phyloP scores from a whole-genome alignment of 768 basidiomycete genomes.

The Boletellus emodensis region DNA sequence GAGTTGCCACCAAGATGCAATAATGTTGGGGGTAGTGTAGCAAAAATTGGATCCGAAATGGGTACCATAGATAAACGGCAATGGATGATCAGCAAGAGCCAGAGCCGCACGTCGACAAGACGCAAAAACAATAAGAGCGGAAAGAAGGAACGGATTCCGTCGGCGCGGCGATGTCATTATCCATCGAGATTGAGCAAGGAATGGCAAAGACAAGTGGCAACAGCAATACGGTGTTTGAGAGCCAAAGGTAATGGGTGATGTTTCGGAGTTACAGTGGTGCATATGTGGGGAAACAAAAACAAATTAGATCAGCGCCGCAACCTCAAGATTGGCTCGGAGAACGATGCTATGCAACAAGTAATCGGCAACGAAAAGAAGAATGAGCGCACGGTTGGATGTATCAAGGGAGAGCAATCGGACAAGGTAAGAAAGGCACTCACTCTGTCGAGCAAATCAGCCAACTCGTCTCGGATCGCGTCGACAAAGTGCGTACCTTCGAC shows the following conservation, averaged over 20 bases:
- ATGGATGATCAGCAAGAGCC: conserved; percentile 14
- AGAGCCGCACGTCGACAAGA: conserved; percentile 8
- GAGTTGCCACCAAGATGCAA: not conserved
- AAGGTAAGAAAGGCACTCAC: conserved; percentile 49
- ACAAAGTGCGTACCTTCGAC: conserved; percentile 71
- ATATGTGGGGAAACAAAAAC: conserved; percentile 18
- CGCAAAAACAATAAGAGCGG: not conserved
- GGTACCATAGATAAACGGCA: conserved; percentile 24
- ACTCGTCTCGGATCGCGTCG: not conserved
- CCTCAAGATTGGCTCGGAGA: conserved; percentile 35
- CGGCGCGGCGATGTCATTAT: conserved; percentile 16
- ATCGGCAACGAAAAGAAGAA: conserved; percentile 13
- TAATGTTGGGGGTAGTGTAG: conserved; percentile 8
- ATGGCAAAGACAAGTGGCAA: conserved; percentile 15
- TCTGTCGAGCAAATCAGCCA: conserved; percentile 39
- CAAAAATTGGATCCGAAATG: conserved; percentile 23
- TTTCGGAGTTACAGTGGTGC: conserved; percentile 15
- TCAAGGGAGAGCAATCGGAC: conserved; percentile 20
- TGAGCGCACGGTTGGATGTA: conserved; percentile 26
- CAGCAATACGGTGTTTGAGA: conserved; percentile 13
- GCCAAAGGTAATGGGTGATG: conserved; percentile 3
- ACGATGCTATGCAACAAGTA: conserved; percentile 29
- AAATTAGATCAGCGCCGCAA: conserved; percentile 32
- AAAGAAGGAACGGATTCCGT: not conserved
- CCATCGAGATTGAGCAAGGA: conserved; percentile 14